Evolutionary conservation across 306 rosid genomes (phyloP).

Genomic region (Hippophae tibetana): DNA sequence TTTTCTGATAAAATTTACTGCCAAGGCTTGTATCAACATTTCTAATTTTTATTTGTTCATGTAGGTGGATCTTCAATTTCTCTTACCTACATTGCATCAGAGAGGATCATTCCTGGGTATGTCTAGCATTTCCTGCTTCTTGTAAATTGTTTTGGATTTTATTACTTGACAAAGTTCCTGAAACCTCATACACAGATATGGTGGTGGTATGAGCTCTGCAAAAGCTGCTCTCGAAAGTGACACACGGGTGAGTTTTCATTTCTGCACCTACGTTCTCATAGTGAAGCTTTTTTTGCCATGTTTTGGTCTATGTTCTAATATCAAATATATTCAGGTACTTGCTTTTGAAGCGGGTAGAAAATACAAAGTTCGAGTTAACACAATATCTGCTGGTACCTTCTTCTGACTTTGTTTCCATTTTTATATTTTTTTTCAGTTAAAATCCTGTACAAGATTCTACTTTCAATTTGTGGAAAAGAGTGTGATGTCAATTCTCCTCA

Average conservation of each 20-base stretch:
- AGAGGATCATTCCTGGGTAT: slow-evolving; percentile 93
- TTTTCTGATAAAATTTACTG: background rate
- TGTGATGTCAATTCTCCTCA: no score
- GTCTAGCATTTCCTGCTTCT: slow-evolving; percentile 2
- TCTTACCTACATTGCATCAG: slow-evolving; percentile 94
- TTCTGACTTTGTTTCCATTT: background rate
- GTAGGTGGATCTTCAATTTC: slow-evolving; percentile 91
- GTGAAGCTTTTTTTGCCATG: no score
- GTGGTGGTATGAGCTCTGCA: slow-evolving; percentile 99
- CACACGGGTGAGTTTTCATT: slow-evolving; percentile 50
- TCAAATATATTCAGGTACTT: slow-evolving; percentile 49
- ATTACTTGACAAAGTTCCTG: background rate
- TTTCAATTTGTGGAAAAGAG: no score
- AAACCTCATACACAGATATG: slow-evolving; percentile 42
- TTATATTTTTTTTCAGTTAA: no score
- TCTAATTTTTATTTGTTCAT: slow-evolving; percentile 2
- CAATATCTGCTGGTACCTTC: slow-evolving; percentile 73
- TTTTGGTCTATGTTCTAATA: no score
- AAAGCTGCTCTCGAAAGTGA: slow-evolving; percentile 97
- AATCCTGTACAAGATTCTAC: no score
- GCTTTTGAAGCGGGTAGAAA: slow-evolving; percentile 98
- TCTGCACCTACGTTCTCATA: background rate
- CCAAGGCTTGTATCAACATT: background rate
- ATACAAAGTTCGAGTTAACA: slow-evolving; percentile 74
- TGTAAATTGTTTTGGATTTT: background rate